phyloP scores from a whole-genome alignment of 768 basidiomycete species.

The Boletus patriciae region DNA sequence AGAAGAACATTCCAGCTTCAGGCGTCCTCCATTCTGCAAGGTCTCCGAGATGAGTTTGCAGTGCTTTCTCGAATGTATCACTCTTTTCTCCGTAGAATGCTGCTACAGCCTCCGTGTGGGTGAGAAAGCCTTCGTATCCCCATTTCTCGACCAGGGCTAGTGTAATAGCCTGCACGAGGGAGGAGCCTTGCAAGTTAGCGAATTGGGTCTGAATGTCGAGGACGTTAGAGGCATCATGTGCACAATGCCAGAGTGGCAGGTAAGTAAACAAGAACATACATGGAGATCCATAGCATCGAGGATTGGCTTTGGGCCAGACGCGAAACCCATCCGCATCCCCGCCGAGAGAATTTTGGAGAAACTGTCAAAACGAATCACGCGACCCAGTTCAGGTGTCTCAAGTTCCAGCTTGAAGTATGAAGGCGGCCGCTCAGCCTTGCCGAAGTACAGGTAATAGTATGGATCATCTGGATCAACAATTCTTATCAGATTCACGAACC shows the following conservation, averaged over 20 bases:
- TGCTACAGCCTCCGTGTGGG: constrained; percentile 69
- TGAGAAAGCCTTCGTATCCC: constrained; percentile 74
- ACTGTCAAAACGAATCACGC: constrained; percentile 87
- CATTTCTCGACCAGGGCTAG: constrained; percentile 60
- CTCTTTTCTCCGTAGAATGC: constrained; percentile 71
- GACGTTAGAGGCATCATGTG: constrained; percentile 9
- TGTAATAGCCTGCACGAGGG: constrained; percentile 63
- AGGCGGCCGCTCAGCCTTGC: constrained; percentile 56
- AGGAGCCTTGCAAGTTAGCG: constrained; percentile 66
- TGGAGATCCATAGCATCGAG: constrained; percentile 69
- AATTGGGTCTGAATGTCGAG: constrained; percentile 53
- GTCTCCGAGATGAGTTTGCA: constrained; percentile 73
- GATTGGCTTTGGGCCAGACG: constrained; percentile 68
- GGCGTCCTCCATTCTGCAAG: constrained; percentile 73
- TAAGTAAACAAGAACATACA: constrained; percentile 41
- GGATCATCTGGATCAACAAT: constrained; percentile 61
- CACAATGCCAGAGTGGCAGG: constrained; percentile 13
- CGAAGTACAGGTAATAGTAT: constrained; percentile 77
- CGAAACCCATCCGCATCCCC: constrained; percentile 80
- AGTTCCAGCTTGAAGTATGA: constrained; percentile 84
- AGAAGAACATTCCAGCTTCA: constrained; percentile 88
- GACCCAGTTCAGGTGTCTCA: constrained; percentile 63
- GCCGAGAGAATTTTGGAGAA: constrained; percentile 80
- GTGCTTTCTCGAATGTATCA: constrained; percentile 74
- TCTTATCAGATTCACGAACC: not conserved